These are phyloP conservation scores for Diplocarpon mali DNA, from an alignment of 2,329 filamentous ascomycete genomes.

Conservation along the genomic window DNA sequence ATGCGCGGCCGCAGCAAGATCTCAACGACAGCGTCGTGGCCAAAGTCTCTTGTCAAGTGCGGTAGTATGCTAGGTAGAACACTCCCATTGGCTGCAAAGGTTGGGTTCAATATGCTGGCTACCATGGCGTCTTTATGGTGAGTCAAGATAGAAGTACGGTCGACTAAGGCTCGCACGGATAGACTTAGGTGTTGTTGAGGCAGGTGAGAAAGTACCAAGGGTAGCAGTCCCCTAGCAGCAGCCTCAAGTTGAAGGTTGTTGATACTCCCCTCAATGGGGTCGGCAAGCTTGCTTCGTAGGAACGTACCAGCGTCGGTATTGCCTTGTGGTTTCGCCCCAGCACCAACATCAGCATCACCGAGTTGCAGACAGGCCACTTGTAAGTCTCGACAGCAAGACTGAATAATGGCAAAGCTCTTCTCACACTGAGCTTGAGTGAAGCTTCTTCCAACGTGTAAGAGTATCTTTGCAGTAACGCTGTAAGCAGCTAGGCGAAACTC, in stretches of 20 bases:
- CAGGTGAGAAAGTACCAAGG: constrained; percentile 48
- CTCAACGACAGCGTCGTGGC: constrained; percentile 56
- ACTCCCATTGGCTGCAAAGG: constrained; percentile 49
- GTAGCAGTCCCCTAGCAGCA: constrained; percentile 52
- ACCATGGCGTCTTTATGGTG: constrained; percentile 62
- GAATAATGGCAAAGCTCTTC: constrained; percentile 50
- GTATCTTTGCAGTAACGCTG: constrained; percentile 41
- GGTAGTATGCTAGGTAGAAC: constrained; percentile 68
- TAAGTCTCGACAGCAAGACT: constrained; percentile 64
- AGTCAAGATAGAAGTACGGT: constrained; percentile 68
- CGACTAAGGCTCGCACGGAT: constrained; percentile 61
- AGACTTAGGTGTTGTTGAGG: constrained; percentile 58
- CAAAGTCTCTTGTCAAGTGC: constrained; percentile 58
- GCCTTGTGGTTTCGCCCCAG: constrained; percentile 24
- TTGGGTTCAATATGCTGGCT: constrained; percentile 72
- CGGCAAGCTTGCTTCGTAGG: constrained; percentile 30
- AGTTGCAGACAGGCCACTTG: constrained; percentile 35
- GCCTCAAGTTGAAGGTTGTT: constrained; percentile 35
- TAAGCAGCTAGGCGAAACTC: constrained; percentile 53
- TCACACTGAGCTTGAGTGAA: constrained; percentile 55
- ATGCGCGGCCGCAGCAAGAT: constrained; percentile 47
- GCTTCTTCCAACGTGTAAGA: constrained; percentile 52
- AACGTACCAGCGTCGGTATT: constrained; percentile 61
- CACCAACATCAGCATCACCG: constrained; percentile 2
- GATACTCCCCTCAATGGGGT: constrained; percentile 28